Evolutionary conservation across 768 basidiomycete species (phyloP).

Genomic region (Mycena vitilis): DNA sequence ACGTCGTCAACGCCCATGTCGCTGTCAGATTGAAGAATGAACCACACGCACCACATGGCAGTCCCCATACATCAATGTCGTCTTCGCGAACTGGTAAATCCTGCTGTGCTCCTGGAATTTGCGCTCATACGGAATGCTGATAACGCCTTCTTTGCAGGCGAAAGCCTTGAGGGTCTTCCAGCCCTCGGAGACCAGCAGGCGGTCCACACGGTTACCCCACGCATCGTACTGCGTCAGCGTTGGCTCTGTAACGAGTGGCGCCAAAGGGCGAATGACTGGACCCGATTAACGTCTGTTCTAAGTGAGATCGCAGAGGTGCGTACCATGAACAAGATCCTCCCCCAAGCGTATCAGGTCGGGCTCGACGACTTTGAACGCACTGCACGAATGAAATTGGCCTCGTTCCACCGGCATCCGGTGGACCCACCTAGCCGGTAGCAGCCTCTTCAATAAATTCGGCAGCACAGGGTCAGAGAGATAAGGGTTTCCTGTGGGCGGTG

Average conservation of each 20-base stretch:
- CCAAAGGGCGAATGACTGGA: constrained; percentile 67
- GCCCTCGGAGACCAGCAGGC: constrained; percentile 75
- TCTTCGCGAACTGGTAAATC: constrained; percentile 73
- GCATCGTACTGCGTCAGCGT: constrained; percentile 77
- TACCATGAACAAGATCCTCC: constrained; percentile 63
- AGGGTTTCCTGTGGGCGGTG: constrained; percentile 62
- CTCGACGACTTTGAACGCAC: constrained; percentile 62
- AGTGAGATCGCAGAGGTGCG: constrained; percentile 31
- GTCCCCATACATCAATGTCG: constrained; percentile 71
- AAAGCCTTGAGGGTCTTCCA: constrained; percentile 77
- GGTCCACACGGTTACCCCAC: constrained; percentile 75
- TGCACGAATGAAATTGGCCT: constrained; percentile 35
- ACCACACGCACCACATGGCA: constrained; percentile 54
- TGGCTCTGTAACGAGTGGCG: constrained; percentile 59
- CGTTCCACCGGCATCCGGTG: neutral
- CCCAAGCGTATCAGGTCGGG: constrained; percentile 73
- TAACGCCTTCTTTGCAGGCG: constrained; percentile 72
- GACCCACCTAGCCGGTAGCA: constrained; percentile 60
- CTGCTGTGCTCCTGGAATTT: constrained; percentile 71
- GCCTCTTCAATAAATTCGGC: constrained; percentile 67
- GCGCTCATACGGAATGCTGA: constrained; percentile 76
- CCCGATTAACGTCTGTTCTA: neutral
- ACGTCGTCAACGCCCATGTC: neutral
- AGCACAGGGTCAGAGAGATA: constrained; percentile 73
- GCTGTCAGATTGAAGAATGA: neutral